Evolutionary conservation across 345 rosid species (phyloP).

Genomic region (Pugionium dolabratum): DNA sequence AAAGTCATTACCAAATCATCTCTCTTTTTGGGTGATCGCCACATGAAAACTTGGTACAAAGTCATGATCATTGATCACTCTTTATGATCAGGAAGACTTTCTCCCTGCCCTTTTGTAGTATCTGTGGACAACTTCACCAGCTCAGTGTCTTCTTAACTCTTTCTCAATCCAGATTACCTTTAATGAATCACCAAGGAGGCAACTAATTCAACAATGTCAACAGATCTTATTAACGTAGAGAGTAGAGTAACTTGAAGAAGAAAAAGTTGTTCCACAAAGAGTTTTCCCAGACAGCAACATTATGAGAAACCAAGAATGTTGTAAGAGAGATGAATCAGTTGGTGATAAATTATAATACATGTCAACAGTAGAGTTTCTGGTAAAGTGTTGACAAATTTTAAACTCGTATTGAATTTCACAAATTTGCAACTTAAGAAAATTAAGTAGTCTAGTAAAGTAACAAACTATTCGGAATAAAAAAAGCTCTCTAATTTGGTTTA

Average conservation of each 20-base stretch:
- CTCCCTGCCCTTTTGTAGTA: no score
- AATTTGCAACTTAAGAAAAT: not conserved
- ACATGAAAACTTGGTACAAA: not conserved
- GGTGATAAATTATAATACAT: no score
- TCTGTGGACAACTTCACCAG: conserved; percentile 27
- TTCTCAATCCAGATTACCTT: not conserved
- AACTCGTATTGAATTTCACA: not conserved
- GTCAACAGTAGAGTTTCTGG: no score
- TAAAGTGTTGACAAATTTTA: no score
- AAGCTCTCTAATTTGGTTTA: not conserved
- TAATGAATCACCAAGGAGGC: conserved; percentile 48
- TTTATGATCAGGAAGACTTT: not conserved
- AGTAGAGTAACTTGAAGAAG: not conserved
- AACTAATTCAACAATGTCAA: conserved; percentile 48
- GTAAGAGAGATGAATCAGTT: not conserved
- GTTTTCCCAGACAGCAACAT: no score
- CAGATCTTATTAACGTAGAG: conserved; percentile 8
- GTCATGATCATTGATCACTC: not conserved
- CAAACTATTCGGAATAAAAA: not conserved
- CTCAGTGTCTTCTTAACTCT: conserved; percentile 11
- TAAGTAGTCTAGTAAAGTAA: not conserved
- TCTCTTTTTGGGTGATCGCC: conserved; percentile 44
- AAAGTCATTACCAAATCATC: conserved; percentile 18
- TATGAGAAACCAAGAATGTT: not conserved
- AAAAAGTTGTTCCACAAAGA: not conserved